Base-by-base conservation (phyloP, 129 eudicot species). In the Oenanthe sinensis region DNA sequence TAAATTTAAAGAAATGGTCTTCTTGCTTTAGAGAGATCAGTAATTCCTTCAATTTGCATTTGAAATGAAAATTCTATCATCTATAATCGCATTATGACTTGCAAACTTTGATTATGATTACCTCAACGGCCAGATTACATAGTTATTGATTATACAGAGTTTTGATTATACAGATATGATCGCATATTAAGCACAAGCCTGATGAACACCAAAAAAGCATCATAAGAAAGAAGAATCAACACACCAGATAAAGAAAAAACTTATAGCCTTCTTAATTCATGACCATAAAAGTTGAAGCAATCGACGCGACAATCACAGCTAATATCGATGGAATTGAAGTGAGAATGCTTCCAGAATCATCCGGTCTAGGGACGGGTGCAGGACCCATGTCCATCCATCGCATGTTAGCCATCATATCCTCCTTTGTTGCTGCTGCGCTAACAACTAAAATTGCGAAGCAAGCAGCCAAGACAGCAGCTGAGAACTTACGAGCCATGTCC, bases 371-470 rank as follows among this genome's bases (percentile, higher is more conserved):
- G 28, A 39, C 75, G 8, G 75, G 75, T 19, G 75, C 24, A 70
- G 75, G 46, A 39, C 24, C 75, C 46, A 39, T 36, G 75, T 39
- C 46, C 75, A 70, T 70, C 46, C 75, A 36, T 70, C 45, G 48
- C 24, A 39, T 70, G 45, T 8, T 67, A 30, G 43, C 47, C 45
- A 19, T 33, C 46, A 5, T 69, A 16, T 37, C 74, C 28, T 67
- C 42, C 72, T 26, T 36, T 4, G 42, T 67, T 4, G 43, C 22
- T 28, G 46, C 26, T 17, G 75, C 28, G 28, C 28, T 39, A 8
- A 8, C 28, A 36, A 19, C 28, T 39, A 70, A 15, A 39, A 39
- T 19, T 39, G 15, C 26, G 2, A 70, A 39, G 43, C 75, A 70
- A 39, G 75, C 46, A 70, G 19, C 48, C 3, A 19, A 17, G 19